These are phyloP conservation scores for Nannochloropsis salina DNA, from an alignment of 108 stramenopile genomes.

Conservation along the genomic window DNA sequence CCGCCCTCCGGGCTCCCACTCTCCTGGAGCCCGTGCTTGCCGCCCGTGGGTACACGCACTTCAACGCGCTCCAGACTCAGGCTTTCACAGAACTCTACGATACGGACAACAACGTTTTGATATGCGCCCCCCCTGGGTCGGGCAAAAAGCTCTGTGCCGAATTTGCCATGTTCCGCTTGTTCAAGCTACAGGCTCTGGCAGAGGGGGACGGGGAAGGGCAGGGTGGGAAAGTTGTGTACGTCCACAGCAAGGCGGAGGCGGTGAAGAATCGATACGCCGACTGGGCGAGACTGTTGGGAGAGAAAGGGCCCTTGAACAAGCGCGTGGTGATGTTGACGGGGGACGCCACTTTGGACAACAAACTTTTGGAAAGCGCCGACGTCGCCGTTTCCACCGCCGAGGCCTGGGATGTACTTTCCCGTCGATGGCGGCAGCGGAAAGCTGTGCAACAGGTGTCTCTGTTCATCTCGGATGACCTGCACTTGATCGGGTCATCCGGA, in stretches of 20 bases:
- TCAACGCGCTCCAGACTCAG: constrained; percentile 99
- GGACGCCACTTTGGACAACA: constrained; percentile 77
- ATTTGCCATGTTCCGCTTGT: constrained; percentile 87
- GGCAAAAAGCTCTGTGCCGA: constrained; percentile 85
- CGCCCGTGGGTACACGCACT: constrained; percentile 51
- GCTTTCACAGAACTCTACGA: constrained; percentile 86
- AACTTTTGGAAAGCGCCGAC: constrained; percentile 61
- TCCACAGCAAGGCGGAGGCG: constrained; percentile 46
- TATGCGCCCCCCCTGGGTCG: constrained; percentile 89
- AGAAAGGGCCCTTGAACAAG: constrained; percentile 56
- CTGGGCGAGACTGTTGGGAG: constrained; percentile 72
- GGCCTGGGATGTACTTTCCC: constrained; percentile 83
- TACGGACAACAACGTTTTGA: constrained; percentile 75
- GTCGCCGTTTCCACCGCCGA: constrained; percentile 76
- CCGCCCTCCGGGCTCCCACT: constrained; percentile 69
- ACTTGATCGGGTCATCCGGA: constrained; percentile 73
- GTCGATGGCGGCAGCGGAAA: constrained; percentile 91
- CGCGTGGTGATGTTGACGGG: constrained; percentile 75
- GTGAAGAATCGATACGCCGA: constrained; percentile 60
- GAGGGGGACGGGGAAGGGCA: constrained; percentile 24
- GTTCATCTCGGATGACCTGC: constrained; percentile 89
- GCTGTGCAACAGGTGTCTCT: constrained; percentile 78
- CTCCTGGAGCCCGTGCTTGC: constrained; percentile 57
- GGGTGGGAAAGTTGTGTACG: neutral
- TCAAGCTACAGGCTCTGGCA: constrained; percentile 42